Percentiles rank a stretch among this genome's conserved stretches.
Conservation (phyloP, 2,329 filamentous ascomycete species). For the Nemania abortiva region DNA sequence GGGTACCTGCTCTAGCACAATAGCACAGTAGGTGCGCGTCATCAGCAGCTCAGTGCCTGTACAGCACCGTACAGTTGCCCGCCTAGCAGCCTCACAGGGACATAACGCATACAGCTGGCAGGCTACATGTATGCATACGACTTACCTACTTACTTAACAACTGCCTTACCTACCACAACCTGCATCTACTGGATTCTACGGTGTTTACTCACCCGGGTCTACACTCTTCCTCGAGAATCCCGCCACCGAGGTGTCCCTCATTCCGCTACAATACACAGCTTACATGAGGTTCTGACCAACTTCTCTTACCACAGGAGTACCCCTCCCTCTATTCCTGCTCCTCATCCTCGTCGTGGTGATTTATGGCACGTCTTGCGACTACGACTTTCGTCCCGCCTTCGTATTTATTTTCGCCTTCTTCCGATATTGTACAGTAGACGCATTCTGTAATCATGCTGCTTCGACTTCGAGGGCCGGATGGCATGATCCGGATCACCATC, state of each 20-base stretch:
- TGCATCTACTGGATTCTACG: background rate
- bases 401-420: background rate
- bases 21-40: background rate
- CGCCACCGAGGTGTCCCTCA: background rate
- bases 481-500: slow-evolving; percentile 87
- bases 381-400: background rate
- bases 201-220: background rate
- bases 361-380: background rate
- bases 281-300: background rate
- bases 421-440: slow-evolving; percentile 4
- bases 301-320: background rate
- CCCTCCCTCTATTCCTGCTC: background rate
- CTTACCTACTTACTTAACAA: background rate
- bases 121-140: background rate
- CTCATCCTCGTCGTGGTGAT: background rate
- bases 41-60: background rate
- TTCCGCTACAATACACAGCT: background rate
- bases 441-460: slow-evolving; percentile 75
- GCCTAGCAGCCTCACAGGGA: background rate
- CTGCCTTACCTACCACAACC: background rate
- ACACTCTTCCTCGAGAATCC: background rate
- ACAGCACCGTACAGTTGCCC: background rate
- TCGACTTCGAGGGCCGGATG: slow-evolving; percentile 89
- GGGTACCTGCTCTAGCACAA: too few species aligned
- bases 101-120: background rate